phyloP scores from a whole-genome alignment of 148 eudicot genomes.

The Persicaria tinctoria region DNA sequence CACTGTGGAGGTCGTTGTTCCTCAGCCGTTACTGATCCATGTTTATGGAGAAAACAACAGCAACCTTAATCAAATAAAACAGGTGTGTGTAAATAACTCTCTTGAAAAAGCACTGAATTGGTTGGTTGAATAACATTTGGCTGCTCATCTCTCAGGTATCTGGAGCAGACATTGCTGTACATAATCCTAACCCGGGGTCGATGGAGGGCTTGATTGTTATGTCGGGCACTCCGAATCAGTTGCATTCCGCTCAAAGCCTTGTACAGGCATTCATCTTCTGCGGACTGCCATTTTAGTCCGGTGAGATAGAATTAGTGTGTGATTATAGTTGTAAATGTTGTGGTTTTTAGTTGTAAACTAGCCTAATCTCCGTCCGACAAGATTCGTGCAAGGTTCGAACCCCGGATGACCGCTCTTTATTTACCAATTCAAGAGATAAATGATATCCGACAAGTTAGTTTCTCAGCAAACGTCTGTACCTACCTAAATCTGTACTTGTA shows the following conservation, averaged over 20 bases:
- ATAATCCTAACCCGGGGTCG: constrained; percentile 38
- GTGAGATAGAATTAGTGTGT: neutral
- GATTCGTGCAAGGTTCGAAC: no score
- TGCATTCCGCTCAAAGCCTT: constrained; percentile 45
- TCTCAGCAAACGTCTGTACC: no score
- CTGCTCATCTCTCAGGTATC: constrained; percentile 30
- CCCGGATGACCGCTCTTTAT: no score
- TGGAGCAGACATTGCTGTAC: constrained; percentile 41
- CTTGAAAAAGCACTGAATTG: neutral
- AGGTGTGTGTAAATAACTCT: constrained; percentile 22
- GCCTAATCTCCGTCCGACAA: no score
- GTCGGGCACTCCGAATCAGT: constrained; percentile 38
- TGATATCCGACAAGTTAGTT: no score
- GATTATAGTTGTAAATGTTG: neutral
- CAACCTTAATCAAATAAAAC: constrained; percentile 35
- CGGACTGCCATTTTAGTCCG: constrained; percentile 28
- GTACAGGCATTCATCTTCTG: constrained; percentile 47
- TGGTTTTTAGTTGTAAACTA: no score
- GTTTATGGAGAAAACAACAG: constrained; percentile 44
- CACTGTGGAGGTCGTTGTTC: constrained; percentile 42
- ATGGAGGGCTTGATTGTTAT: constrained; percentile 30
- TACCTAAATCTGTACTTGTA: no score
- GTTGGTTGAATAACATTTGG: neutral
- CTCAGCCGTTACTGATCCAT: constrained; percentile 29
- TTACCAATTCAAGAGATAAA: no score